Evolutionary conservation across 257 asterid species (phyloP).

Genomic region (Solanum chilense): DNA sequence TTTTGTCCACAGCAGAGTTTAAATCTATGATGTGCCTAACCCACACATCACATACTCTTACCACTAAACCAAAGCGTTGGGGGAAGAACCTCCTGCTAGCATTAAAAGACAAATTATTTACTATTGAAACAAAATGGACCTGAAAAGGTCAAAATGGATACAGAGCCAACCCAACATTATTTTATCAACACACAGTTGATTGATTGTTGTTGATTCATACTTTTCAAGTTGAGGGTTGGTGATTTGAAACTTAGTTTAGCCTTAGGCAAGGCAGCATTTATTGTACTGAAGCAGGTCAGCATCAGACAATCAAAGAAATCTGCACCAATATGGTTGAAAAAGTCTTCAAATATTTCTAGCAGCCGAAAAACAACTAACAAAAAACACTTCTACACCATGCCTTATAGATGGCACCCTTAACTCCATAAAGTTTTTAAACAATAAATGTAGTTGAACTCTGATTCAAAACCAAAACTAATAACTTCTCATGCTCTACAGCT

Average conservation of each 20-base stretch:
- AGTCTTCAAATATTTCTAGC: background rate
- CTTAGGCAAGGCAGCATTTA: background rate
- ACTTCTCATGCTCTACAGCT: background rate
- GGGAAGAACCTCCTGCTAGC: background rate
- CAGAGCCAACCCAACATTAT: background rate
- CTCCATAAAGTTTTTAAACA: background rate
- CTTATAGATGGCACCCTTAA: background rate
- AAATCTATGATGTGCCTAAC: background rate
- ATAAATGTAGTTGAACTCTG: background rate
- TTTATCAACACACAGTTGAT: background rate
- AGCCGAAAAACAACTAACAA: background rate
- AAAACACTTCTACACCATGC: background rate
- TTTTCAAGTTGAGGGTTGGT: background rate
- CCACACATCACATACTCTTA: background rate
- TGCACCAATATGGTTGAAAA: background rate
- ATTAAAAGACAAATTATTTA: background rate
- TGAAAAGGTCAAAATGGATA: background rate
- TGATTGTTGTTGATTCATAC: background rate
- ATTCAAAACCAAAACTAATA: background rate
- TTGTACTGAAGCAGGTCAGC: background rate
- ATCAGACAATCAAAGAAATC: background rate
- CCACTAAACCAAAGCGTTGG: background rate
- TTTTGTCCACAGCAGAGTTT: background rate
- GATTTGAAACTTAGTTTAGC: background rate
- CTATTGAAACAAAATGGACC: background rate